Evolutionary conservation across 148 eudicot species (phyloP).

Genomic region (Amaranthus palmeri): DNA sequence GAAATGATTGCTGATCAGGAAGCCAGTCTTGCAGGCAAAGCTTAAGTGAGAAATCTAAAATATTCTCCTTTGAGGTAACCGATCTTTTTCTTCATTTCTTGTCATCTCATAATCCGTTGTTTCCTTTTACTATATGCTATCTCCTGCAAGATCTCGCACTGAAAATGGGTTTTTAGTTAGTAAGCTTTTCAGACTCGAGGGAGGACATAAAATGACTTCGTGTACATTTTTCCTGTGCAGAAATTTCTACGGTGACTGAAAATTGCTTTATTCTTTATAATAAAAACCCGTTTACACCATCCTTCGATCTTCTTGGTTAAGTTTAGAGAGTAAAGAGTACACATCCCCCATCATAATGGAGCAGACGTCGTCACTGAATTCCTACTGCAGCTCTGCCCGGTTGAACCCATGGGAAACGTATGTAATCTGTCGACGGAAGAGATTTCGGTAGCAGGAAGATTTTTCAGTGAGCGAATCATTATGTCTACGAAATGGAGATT

Average conservation of each 20-base stretch:
- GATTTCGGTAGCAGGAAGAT: background rate
- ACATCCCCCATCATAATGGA: background rate
- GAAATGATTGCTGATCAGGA: conserved; percentile 31
- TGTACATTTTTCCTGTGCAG: too few relatives aligned
- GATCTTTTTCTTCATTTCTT: background rate
- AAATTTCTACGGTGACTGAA: too few relatives aligned
- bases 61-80: conserved; percentile 8
- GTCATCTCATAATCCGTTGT: background rate
- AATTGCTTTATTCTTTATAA: too few relatives aligned
- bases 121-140: background rate
- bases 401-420: background rate
- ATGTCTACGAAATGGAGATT: background rate
- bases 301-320: too few relatives aligned
- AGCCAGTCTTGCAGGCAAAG: conserved; percentile 28
- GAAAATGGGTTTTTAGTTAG: too few relatives aligned
- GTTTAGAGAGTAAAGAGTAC: too few relatives aligned
- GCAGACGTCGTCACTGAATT: background rate
- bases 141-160: too few relatives aligned
- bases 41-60: conserved; percentile 17
- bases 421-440: background rate
- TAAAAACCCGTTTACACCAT: too few relatives aligned
- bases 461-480: too few relatives aligned
- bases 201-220: too few relatives aligned
- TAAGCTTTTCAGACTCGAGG: too few relatives aligned
- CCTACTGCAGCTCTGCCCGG: background rate